Conservation (phyloP, 2,329 filamentous ascomycete species). For the Bertia moriformis region DNA sequence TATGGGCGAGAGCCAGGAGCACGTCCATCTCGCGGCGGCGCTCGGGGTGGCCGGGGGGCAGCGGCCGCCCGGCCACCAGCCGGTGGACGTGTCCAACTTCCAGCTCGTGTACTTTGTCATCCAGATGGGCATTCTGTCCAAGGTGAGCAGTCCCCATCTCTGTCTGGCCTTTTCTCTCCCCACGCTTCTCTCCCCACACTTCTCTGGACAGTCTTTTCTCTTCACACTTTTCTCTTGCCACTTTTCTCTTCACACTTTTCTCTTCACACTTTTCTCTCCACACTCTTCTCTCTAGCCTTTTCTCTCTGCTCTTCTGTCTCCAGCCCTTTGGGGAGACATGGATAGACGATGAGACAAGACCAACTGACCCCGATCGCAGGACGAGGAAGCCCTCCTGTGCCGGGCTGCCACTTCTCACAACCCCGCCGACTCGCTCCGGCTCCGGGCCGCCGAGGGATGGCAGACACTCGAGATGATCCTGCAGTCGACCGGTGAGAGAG, state of each 20-base stretch:
- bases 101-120: conserved; percentile 79
- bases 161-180: conserved; percentile 5
- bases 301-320: conserved; percentile 2
- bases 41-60: conserved; percentile 50
- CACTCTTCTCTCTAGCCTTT: too few relatives aligned
- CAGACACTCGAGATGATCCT: conserved; percentile 84
- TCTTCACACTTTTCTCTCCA: not conserved
- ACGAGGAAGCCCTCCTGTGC: conserved; percentile 76
- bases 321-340: not conserved
- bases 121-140: conserved; percentile 65
- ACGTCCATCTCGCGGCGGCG: conserved; percentile 50
- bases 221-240: too few relatives aligned
- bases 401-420: conserved; percentile 72
- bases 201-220: too few relatives aligned
- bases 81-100: conserved; percentile 73
- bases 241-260: too few relatives aligned
- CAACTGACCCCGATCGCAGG: conserved; percentile 40
- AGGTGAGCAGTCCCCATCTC: too few relatives aligned
- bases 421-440: conserved; percentile 63
- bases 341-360: conserved; percentile 5
- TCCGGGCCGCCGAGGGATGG: conserved; percentile 82
- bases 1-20: conserved; percentile 74
- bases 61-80: conserved; percentile 40
- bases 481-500: conserved; percentile 92
- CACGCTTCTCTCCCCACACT: not conserved